Evolutionary conservation across 1,284 basidiomycete species (phyloP), one percentile per base, ranked within the genome.

Genomic region (Ustilago shanxiensis): DNA sequence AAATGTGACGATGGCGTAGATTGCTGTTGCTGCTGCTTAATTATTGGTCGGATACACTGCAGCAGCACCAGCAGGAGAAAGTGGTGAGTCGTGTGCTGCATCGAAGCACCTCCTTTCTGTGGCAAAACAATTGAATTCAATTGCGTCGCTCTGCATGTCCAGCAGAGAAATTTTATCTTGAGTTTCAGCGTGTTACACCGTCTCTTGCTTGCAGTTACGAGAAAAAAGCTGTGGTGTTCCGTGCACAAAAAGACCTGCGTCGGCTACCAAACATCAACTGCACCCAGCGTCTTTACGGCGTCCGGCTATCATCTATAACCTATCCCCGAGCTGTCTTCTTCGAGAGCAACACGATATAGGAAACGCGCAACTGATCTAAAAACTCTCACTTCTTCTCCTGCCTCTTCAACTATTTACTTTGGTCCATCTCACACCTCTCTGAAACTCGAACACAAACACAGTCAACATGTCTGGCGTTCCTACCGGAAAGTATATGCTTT

Each of bases 401-500:
- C 26, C 28, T 49, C 10, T 39, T 24, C 16, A 24, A 9, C 49
- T 31, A 24, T 16, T 20, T 28, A 35, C 31, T 24, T 50, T 29
- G 22, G 24, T 41, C 24, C 31, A 29, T 39, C 28, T 14, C 20
- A 28, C 10, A n/a, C n/a, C n/a, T n/a, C n/a, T n/a, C n/a, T n/a
- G 31, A 28, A 39, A 10, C 39, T 39, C 35, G 13, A 45, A 6
- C 16, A 33, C 1, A 52, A 20, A 16, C 18, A 4, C 22, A 20
- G 11, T 47, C 57, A 71, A 10, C 13, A 75, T 71, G 72, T 63
- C 72, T 39, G 47, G 10, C 14, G 67, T 60, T 55, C 72, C 72
- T 20, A 70, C 72, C 39, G 67, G 72, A 52, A 75, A 75, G 56
- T 75, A 64, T 60, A 70, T 66, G 51, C 41, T 75, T 24, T 69